These are phyloP conservation scores for Pythium volutum DNA, from an alignment of 352 stramenopile species.

Conservation along the genomic window DNA sequence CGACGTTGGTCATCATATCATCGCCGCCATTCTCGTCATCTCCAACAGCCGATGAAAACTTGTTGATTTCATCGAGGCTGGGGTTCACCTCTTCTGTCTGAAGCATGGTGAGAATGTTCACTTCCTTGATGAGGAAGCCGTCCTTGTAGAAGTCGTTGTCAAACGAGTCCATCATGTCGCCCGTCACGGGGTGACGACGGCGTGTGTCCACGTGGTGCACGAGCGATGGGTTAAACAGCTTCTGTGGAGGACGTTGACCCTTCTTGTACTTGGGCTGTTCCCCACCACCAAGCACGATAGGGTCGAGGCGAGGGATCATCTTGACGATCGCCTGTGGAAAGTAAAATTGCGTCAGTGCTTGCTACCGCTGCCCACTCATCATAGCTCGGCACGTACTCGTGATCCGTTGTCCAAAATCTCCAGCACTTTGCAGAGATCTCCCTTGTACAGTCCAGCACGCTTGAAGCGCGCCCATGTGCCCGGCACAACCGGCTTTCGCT, in stretches of 20 bases:
- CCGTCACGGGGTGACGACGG: conserved; percentile 61
- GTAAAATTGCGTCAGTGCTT: not conserved
- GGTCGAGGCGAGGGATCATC: conserved; percentile 81
- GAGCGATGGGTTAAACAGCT: conserved; percentile 76
- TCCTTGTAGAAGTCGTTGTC: conserved; percentile 89
- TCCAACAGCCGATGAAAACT: conserved; percentile 62
- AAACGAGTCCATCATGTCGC: conserved; percentile 88
- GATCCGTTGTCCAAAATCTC: conserved; percentile 86
- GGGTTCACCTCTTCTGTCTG: conserved; percentile 84
- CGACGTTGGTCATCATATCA: conserved; percentile 65
- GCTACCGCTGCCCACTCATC: not conserved
- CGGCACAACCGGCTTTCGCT: conserved; percentile 73
- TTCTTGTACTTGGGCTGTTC: conserved; percentile 89
- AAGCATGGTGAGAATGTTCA: conserved; percentile 87
- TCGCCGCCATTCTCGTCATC: conserved; percentile 69
- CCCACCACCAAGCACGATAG: conserved; percentile 64
- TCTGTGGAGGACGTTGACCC: conserved; percentile 81
- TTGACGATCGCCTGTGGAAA: conserved; percentile 68
- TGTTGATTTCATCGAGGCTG: conserved; percentile 87
- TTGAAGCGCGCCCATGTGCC: conserved; percentile 86
- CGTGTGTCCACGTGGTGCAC: conserved; percentile 59
- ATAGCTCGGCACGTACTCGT: conserved; percentile 34
- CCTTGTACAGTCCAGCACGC: conserved; percentile 84
- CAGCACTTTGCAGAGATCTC: conserved; percentile 84
- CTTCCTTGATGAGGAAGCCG: conserved; percentile 84